These are phyloP conservation scores for Ettlia oleoabundans DNA, from an alignment of 139 green algal genomes.

Conservation along the genomic window DNA sequence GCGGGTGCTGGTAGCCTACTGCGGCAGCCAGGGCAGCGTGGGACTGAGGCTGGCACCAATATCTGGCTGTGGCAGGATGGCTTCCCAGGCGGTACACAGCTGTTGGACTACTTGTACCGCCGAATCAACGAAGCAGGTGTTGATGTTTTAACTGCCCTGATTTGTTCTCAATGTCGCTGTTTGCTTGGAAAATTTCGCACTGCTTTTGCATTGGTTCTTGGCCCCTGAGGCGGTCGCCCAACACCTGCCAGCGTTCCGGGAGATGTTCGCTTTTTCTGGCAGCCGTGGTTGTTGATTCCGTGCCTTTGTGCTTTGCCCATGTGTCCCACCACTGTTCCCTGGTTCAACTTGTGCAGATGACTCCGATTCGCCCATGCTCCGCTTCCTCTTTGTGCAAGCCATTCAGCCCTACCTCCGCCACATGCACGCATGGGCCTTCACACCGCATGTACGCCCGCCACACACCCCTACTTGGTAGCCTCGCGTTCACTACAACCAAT, in stretches of 20 bases:
- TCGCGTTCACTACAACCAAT: too few species aligned
- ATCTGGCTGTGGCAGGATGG: not conserved
- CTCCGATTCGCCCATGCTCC: not conserved
- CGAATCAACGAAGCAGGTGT: constrained; percentile 21
- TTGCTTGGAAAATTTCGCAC: too few species aligned
- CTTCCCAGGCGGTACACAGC: constrained; percentile 4
- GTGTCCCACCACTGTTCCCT: too few species aligned
- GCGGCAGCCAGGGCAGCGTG: not conserved
- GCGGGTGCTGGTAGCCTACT: not conserved
- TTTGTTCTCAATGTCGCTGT: too few species aligned
- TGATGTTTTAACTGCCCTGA: not conserved
- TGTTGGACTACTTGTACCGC: constrained; percentile 15
- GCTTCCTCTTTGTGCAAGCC: constrained; percentile 31
- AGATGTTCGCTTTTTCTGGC: too few species aligned
- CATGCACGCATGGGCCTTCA: constrained; percentile 31
- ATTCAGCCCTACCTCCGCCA: constrained; percentile 38
- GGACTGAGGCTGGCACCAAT: too few species aligned
- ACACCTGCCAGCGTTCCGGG: too few species aligned
- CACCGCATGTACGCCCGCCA: constrained; percentile 6
- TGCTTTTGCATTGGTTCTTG: too few species aligned
- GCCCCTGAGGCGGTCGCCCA: too few species aligned
- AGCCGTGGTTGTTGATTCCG: too few species aligned
- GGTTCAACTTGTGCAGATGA: constrained; percentile 3
- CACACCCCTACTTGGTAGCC: too few species aligned
- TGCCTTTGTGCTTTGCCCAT: too few species aligned